Percentiles rank a stretch among this genome's conserved stretches.
phyloP scores from a whole-genome alignment of 495 filamentous ascomycete genomes.

The Penicillium roqueforti region DNA sequence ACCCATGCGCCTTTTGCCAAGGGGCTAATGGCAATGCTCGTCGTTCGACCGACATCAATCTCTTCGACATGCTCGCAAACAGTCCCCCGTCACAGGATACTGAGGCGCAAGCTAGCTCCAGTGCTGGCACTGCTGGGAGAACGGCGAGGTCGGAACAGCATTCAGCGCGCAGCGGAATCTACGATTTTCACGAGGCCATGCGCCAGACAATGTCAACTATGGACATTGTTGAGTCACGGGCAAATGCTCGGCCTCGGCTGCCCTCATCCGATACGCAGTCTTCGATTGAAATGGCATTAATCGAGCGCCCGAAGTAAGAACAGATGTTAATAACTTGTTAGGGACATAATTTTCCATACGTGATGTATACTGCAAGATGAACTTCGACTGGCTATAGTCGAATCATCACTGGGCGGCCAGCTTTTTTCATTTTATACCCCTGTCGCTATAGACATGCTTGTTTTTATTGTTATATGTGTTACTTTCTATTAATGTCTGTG shows the following conservation, averaged over 20 bases:
- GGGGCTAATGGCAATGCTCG: background rate
- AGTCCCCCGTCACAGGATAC: background rate
- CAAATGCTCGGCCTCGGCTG: background rate
- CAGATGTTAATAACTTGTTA: no score
- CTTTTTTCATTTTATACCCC: slow-evolving; percentile 7
- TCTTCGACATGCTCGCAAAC: slow-evolving; percentile 13
- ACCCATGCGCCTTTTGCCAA: slow-evolving; percentile 10
- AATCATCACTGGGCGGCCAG: background rate
- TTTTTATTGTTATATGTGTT: background rate
- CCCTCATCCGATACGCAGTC: background rate
- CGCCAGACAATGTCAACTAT: slow-evolving; percentile 15
- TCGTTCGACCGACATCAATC: slow-evolving; percentile 17
- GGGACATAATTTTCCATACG: background rate
- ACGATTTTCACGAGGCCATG: slow-evolving; percentile 20
- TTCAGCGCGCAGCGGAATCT: slow-evolving; percentile 9
- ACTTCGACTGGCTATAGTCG: background rate
- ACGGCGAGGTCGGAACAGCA: background rate
- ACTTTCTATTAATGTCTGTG: background rate
- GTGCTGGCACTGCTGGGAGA: background rate
- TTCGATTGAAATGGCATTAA: slow-evolving; percentile 1
- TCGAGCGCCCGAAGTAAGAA: background rate
- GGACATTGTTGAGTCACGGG: background rate
- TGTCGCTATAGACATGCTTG: background rate
- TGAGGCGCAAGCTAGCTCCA: background rate
- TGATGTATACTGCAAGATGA: background rate